Evolutionary conservation across 768 basidiomycete genomes (phyloP).

Genomic region (Tephrocybe sp.): DNA sequence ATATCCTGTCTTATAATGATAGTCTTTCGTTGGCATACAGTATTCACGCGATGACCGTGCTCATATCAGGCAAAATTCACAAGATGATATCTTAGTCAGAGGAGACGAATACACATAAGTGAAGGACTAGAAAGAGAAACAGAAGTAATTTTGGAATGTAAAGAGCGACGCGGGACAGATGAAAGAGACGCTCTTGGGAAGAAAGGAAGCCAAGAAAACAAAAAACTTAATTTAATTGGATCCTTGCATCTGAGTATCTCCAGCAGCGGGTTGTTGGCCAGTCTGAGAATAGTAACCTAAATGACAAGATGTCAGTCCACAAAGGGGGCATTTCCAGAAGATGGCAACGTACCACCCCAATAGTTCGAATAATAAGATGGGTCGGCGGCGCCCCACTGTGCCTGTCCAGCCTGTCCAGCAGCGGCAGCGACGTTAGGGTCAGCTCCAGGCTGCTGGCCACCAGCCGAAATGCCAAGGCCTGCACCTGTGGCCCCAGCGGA

Average conservation of each 20-base stretch:
- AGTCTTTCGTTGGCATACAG: background rate
- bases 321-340: conserved; percentile 6
- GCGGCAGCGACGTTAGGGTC: conserved; percentile 52
- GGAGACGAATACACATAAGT: conserved; percentile 23
- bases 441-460: conserved; percentile 53
- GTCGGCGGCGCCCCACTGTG: conserved; percentile 75
- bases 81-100: conserved; percentile 9
- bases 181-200: conserved; percentile 14
- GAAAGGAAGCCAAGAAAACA: conserved; percentile 25
- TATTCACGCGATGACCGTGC: no score
- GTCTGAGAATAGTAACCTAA: conserved; percentile 80
- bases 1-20: conserved; percentile 21
- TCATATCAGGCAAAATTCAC: no score
- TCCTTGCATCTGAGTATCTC: conserved; percentile 55
- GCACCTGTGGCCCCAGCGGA: conserved; percentile 52
- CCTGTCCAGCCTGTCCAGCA: conserved; percentile 59
- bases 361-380: conserved; percentile 80
- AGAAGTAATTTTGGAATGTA: conserved; percentile 17
- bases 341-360: conserved; percentile 71
- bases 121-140: conserved; percentile 14
- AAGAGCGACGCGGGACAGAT: conserved; percentile 18
- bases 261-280: conserved; percentile 52
- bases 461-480: conserved; percentile 52
- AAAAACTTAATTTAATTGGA: conserved; percentile 36
- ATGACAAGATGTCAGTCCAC: background rate